Base-by-base conservation (phyloP, 2,329 filamentous ascomycete genomes). In the Diaporthe eres region DNA sequence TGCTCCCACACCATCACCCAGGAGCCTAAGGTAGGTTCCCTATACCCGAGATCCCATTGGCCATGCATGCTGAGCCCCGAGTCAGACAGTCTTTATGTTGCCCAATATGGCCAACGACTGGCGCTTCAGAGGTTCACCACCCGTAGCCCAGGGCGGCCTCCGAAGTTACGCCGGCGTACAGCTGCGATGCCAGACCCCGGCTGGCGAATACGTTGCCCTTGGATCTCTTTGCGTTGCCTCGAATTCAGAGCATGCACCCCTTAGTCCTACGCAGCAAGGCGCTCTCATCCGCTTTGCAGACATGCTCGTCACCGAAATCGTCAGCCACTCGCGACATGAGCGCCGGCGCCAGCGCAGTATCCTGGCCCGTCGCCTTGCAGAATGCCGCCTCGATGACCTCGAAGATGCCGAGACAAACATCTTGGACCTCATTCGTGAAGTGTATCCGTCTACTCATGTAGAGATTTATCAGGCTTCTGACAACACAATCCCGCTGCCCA, bases 201-300 rank as follows among this genome's bases (percentile, higher is more conserved):
- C 79, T 10, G 86, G 85, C 1, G 82, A 86, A 49, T 80, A 80
- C 5, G 81, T 86, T 22, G 83, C 81, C 0, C 82, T 87, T 3
- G 86, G 86, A 2, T 85, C 85, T 1, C 78, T 88, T 5, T 87
- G 86, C n/a, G 82, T 88, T 19, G 84, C 84, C 8, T 87, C 84
- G 0, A 82, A 81, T 8, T 82, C 82, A 5, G 78, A 77, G 2
- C 82, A 83, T 44, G 79, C 81, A 1, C 79, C 80, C 0, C 80
- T 87, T 4, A 80, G 82, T 3, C 80, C 78, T n/a, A 42, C 74
- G 1, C 80, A 81, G 34, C 80, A 82, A 47, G 79, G 78, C 5
- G 78, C 80, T 0, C 75, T 84, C 1, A 79, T 78, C 34, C 81
- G 78, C 1, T 77, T 81, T 0, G 81, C 78, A 17, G 82, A 82